Base-by-base conservation (phyloP, 2,329 filamentous ascomycete species). In the Stachybotrys chlorohalonatus region DNA sequence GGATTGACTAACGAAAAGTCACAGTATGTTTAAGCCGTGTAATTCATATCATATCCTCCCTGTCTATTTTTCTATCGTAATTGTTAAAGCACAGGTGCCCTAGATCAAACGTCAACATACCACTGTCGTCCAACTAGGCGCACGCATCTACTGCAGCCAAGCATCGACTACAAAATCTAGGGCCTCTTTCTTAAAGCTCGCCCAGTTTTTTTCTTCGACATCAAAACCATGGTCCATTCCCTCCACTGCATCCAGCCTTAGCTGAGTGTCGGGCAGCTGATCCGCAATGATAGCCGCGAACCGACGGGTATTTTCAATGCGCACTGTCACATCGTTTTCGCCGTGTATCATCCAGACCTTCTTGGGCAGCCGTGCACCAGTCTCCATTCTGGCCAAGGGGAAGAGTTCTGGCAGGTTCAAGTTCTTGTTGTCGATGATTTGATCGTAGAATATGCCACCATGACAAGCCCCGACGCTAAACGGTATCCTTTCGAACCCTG, bases 211-310 rank as follows among this genome's bases (percentile, higher is more conserved):
- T 36, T 57, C 54, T 7, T 59, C 53, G 16, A 58, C 55, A 6
- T 64, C 61, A 42, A 64, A 64, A 0, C 52, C 62, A n/a, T 64
- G 62, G 7, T 63, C 62, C 11, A 61, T 48, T 0, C 60, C 60
- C 11, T 54, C 52, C 2, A 57, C 57, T 0, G 57, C 17, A 11
- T 64, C 62, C 8, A 55, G 59, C 15, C 62, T 30, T 6, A 64
- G 8, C 2, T 1, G 24, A 0, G 55, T 59, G 24, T 59, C 30
- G 0, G 62, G 60, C 1, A 57, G 31, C 2, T 32, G 55, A 32
- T 59, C 31, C 1, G 47, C 30, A 0, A 62, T 16, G 0, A 60
- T 17, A 2, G 58, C 32, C 4, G 54, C 53, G 6, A 63, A 60
- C 3, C 47, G 45, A 15, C 57, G 7, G 1, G 58, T 59, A 1